A percentile compares a stretch with the other conserved stretches of the same genome.
phyloP scores from a whole-genome alignment of 2,329 filamentous ascomycete species.

The Fusarium duplospermum region DNA sequence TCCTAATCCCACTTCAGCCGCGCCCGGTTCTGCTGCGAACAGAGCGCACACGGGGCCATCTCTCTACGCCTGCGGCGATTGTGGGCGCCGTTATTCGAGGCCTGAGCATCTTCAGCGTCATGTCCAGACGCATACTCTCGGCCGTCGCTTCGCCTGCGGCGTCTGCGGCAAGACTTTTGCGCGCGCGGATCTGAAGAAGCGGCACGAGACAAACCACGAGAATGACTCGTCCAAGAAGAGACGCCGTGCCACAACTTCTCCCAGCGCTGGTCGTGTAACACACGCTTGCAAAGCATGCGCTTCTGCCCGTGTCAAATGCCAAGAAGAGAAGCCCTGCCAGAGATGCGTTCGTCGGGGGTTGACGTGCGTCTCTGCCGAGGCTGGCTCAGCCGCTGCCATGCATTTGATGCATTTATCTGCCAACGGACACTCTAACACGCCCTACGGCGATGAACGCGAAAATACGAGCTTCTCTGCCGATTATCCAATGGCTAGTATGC shows the following conservation, averaged over 20 bases:
- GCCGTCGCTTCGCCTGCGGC: constrained; percentile 61
- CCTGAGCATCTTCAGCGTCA: constrained; percentile 66
- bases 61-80: constrained; percentile 64
- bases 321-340: constrained; percentile 65
- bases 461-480: constrained; percentile 24
- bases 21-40: constrained; percentile 11
- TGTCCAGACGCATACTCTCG: constrained; percentile 63
- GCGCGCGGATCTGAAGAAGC: constrained; percentile 64
- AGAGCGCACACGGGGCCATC: constrained; percentile 47
- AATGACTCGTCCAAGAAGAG: constrained; percentile 62
- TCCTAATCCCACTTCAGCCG: constrained; percentile 1
- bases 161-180: constrained; percentile 66
- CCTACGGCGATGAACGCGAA: constrained; percentile 37
- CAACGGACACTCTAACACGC: constrained; percentile 46
- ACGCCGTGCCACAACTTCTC: constrained; percentile 58
- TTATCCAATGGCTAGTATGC: constrained; percentile 14
- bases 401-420: constrained; percentile 58
- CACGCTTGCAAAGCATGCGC: constrained; percentile 66
- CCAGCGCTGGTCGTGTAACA: constrained; percentile 61
- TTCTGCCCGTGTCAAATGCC: constrained; percentile 65
- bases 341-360: constrained; percentile 62
- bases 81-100: constrained; percentile 62
- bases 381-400: constrained; percentile 55
- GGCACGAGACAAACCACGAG: constrained; percentile 64
- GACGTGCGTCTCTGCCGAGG: constrained; percentile 54